These are phyloP conservation scores for Lentinula novae-zelandiae DNA, from an alignment of 1,284 basidiomycete species.

Conservation along the genomic window DNA sequence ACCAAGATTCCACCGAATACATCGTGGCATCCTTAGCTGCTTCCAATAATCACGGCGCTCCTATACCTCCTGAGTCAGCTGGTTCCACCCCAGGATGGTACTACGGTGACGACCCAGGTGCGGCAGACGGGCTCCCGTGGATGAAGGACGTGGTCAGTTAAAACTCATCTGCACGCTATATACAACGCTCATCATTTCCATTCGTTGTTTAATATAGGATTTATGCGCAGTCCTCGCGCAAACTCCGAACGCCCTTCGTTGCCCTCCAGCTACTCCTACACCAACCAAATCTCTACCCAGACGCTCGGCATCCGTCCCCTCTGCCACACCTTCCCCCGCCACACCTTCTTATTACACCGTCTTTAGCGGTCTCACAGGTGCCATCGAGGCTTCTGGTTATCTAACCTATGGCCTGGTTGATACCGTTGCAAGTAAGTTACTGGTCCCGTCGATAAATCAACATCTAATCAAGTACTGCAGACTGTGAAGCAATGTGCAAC, in stretches of 20 bases:
- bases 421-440: constrained; percentile 24
- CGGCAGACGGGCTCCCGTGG: constrained; percentile 13
- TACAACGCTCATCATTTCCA: neutral
- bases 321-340: constrained; percentile 5
- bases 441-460: neutral
- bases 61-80: constrained; percentile 23
- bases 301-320: constrained; percentile 19
- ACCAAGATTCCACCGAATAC: neutral
- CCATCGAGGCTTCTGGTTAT: constrained; percentile 26
- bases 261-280: neutral
- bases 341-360: constrained; percentile 23
- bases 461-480: constrained; percentile 11
- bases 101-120: constrained; percentile 22
- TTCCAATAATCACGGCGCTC: constrained; percentile 25
- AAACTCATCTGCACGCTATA: too few species aligned
- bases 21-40: neutral
- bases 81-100: constrained; percentile 27
- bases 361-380: constrained; percentile 26
- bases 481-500: constrained; percentile 32
- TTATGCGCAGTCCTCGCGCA: constrained; percentile 18
- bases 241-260: neutral
- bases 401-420: constrained; percentile 31
- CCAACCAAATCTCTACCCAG: constrained; percentile 11
- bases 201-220: constrained; percentile 20
- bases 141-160: neutral